Evolutionary conservation across 2,329 filamentous ascomycete species (phyloP).

Genomic region (Cyclaneusma minus): DNA sequence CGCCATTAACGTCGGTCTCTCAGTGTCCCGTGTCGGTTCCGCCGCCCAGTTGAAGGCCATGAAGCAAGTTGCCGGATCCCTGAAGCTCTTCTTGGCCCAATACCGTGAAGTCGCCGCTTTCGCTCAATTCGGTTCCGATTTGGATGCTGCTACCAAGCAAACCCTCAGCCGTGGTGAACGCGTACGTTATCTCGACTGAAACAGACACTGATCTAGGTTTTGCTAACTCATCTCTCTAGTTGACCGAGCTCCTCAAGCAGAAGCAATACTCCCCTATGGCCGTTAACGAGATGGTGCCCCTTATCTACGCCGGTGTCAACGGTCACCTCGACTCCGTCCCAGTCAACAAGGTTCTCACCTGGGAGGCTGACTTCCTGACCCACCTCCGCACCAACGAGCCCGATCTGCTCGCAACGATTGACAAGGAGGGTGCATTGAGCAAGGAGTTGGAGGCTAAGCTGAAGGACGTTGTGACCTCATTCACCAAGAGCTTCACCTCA

Average conservation of each 20-base stretch:
- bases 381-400: constrained; percentile 86
- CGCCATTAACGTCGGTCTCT: constrained; percentile 99
- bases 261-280: constrained; percentile 99
- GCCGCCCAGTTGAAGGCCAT: constrained; percentile 99
- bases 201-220: constrained; percentile 3
- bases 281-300: constrained; percentile 98
- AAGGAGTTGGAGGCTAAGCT: constrained; percentile 81
- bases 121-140: constrained; percentile 99
- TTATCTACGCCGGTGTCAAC: constrained; percentile 99
- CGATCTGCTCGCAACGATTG: constrained; percentile 71
- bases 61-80: constrained; percentile 99
- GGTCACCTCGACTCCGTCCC: constrained; percentile 81
- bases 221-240: constrained; percentile 25
- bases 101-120: constrained; percentile 99
- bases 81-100: constrained; percentile 99
- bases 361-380: constrained; percentile 87
- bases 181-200: constrained; percentile 36
- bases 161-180: constrained; percentile 96
- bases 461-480: constrained; percentile 59
- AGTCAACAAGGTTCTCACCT: constrained; percentile 78
- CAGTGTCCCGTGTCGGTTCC: constrained; percentile 98
- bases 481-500: constrained; percentile 89
- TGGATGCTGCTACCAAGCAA: constrained; percentile 98
- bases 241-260: constrained; percentile 98
- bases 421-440: constrained; percentile 90